Evolutionary conservation across 768 basidiomycete genomes (phyloP).

Genomic region (Auriscalpium vulgare): DNA sequence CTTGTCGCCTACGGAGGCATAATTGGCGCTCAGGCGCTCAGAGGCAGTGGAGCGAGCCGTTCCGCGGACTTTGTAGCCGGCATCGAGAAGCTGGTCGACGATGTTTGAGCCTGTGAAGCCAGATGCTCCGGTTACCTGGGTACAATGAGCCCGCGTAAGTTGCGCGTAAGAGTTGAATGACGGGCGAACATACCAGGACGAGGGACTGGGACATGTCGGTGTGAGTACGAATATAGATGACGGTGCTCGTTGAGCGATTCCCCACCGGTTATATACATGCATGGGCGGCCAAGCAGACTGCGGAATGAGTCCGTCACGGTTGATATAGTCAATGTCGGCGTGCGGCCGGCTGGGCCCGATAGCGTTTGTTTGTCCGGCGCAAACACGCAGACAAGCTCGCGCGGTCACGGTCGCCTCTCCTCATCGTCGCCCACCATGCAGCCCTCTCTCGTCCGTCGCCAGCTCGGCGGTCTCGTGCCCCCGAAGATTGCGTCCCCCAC

Average conservation of each 20-base stretch:
- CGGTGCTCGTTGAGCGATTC: no score
- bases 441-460: conserved; percentile 76
- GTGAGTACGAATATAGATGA: no score
- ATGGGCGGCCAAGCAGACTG: no score
- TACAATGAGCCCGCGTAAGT: background rate
- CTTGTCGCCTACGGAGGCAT: conserved; percentile 10
- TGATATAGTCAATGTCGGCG: no score
- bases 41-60: conserved; percentile 16
- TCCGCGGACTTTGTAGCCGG: conserved; percentile 36
- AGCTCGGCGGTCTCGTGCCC: conserved; percentile 79
- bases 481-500: conserved; percentile 93
- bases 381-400: no score
- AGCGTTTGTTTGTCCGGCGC: no score
- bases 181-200: no score
- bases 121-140: conserved; percentile 37
- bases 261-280: no score
- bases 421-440: conserved; percentile 47
- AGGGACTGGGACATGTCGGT: no score
- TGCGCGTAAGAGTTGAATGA: no score
- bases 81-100: conserved; percentile 28
- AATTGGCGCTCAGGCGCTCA: conserved; percentile 3
- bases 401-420: background rate
- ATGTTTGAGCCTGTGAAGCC: conserved; percentile 26
- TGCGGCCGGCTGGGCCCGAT: no score
- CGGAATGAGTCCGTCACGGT: no score